Evolutionary conservation across 495 filamentous ascomycete species (phyloP), one percentile per base, ranked within the genome.

Genomic region (Rostrohypoxylon terebratum): DNA sequence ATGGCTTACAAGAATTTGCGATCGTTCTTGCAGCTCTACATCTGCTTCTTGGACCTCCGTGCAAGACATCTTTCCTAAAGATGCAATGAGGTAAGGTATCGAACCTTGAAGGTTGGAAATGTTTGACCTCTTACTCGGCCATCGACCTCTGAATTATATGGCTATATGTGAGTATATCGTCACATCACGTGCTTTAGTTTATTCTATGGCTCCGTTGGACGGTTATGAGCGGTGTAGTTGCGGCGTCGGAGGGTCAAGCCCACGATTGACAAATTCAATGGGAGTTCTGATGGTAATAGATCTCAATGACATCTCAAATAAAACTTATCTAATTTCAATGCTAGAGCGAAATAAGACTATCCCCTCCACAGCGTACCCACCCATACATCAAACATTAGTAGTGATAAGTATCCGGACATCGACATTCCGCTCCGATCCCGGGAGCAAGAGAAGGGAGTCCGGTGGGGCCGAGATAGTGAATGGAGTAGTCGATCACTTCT

Each of bases 401-500:
- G 38, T 18, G 42, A 45, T 45, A 45, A 45, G 42, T 45, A 5
- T 18, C 42, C 42, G 42, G 42, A 45, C 16, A 45, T 45, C 42
- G n/a, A n/a, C 42, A 20, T 1, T 20, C 42, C 42, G 42, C 42
- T 53, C 48, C 48, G 48, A 53, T 45, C 21, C 48, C 48, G 23
- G 23, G 11, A n/a, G 14, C 48, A 23, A 11, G 23, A 10, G 48
- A 23, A 53, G 48, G 11, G 48, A 23, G 21, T 42, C 48, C 3
- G 9, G 48, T 31, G 21, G 23, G 23, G 23, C 23, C 23, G 31
- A 31, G 31, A 21, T 10, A 20, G 4, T 42, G 38, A 14, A n/a
- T 42, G 13, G 38, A 14, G 51, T 11, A 44, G 31, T n/a, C 21
- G 44, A 63, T 63, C 63, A 55, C 66, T 55, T 25, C 16, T 68